These are phyloP conservation scores for Artemisia tridentata DNA, from an alignment of 129 eudicot genomes.

Conservation along the genomic window DNA sequence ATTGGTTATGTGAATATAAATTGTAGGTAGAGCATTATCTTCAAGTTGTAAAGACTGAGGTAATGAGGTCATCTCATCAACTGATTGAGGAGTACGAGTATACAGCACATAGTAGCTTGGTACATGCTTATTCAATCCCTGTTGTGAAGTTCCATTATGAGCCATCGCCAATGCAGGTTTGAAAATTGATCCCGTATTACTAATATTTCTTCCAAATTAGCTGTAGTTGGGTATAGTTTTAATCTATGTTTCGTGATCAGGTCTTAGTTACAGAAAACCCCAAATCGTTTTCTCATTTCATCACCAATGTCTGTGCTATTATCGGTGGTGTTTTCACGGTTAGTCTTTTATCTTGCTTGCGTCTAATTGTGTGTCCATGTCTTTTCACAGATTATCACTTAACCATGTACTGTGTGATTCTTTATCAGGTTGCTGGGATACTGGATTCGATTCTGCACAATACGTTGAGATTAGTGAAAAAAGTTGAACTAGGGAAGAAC, in stretches of 20 bases:
- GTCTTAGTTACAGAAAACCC: constrained; percentile 65
- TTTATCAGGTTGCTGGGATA: constrained; percentile 91
- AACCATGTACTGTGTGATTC: not conserved
- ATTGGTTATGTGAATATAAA: constrained; percentile 6
- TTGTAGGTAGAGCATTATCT: constrained; percentile 94
- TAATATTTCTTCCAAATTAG: not conserved
- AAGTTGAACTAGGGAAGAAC: constrained; percentile 88
- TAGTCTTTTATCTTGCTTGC: constrained; percentile 24
- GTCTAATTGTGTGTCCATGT: not conserved
- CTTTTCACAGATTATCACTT: not conserved
- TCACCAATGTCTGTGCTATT: constrained; percentile 92
- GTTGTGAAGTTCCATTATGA: constrained; percentile 85
- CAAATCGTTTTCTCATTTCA: constrained; percentile 77
- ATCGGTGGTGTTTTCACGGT: constrained; percentile 99
- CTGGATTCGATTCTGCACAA: constrained; percentile 86
- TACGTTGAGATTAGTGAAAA: constrained; percentile 72
- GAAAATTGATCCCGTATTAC: not conserved
- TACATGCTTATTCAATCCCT: constrained; percentile 66
- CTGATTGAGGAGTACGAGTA: constrained; percentile 83
- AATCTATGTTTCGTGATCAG: constrained; percentile 32
- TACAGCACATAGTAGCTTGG: constrained; percentile 92
- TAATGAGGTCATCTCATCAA: constrained; percentile 61
- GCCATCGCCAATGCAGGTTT: constrained; percentile 95
- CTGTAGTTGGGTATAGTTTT: not conserved
- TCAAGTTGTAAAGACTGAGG: constrained; percentile 93